These are phyloP conservation scores for Psilocybe cubensis DNA, from an alignment of 768 basidiomycete genomes.

Conservation along the genomic window DNA sequence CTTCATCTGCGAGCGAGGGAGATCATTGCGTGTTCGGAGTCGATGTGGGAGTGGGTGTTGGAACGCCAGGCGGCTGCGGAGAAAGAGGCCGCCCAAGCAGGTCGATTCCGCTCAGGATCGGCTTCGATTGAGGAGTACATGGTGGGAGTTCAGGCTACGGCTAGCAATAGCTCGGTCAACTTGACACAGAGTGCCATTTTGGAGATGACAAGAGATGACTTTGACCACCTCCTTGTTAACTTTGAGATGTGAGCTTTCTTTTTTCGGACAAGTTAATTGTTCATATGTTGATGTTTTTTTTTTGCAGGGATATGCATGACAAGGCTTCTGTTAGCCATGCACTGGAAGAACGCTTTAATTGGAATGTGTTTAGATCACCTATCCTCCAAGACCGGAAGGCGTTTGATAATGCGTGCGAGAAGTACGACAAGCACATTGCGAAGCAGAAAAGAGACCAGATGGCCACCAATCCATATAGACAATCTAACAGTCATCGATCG, in stretches of 20 bases:
- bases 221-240: conserved; percentile 56
- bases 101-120: conserved; percentile 19
- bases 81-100: conserved; percentile 12
- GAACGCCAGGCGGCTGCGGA: conserved; percentile 43
- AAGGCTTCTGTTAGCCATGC: conserved; percentile 50
- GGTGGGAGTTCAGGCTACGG: conserved; percentile 7
- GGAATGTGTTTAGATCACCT: conserved; percentile 43
- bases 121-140: conserved; percentile 23
- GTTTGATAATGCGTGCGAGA: conserved; percentile 60
- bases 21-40: conserved; percentile 70
- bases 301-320: conserved; percentile 66
- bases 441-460: conserved; percentile 28
- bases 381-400: conserved; percentile 53
- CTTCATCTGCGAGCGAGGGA: conserved; percentile 64
- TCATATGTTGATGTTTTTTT: background rate
- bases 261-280: background rate
- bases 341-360: conserved; percentile 52
- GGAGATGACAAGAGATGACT: conserved; percentile 61
- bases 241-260: conserved; percentile 61
- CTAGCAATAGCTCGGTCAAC: conserved; percentile 22
- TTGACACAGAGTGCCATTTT: conserved; percentile 40
- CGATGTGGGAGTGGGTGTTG: conserved; percentile 80
- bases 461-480: conserved; percentile 1
- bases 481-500: conserved; percentile 3
- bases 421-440: conserved; percentile 55